phyloP scores from a whole-genome alignment of 257 asterid genomes.

The Pogostemon cablin region DNA sequence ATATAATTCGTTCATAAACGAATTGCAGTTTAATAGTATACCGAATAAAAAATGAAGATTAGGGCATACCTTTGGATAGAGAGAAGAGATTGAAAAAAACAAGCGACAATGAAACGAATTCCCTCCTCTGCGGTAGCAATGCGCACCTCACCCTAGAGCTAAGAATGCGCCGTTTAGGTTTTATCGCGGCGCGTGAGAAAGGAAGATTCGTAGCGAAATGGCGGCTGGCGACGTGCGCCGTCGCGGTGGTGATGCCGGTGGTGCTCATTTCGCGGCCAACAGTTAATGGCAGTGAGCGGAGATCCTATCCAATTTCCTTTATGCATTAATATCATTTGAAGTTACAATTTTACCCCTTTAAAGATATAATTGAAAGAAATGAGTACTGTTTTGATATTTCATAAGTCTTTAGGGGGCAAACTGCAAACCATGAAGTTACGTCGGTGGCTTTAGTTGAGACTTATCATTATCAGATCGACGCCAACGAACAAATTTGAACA shows the following conservation, averaged over 20 bases:
- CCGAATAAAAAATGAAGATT: not conserved
- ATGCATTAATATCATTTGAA: not conserved
- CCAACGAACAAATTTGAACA: slow-evolving; percentile 32
- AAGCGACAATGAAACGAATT: slow-evolving; percentile 57
- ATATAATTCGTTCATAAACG: too few relatives aligned
- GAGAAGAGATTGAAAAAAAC: slow-evolving; percentile 51
- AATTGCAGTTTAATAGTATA: too few relatives aligned
- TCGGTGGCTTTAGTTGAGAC: slow-evolving; percentile 32
- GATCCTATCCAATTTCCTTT: slow-evolving; percentile 40
- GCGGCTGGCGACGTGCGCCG: slow-evolving; percentile 44
- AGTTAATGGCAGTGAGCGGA: slow-evolving; percentile 1
- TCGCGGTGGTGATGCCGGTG: slow-evolving; percentile 38
- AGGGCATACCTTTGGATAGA: slow-evolving; percentile 52
- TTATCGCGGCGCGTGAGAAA: slow-evolving; percentile 29
- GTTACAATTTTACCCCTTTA: slow-evolving; percentile 36
- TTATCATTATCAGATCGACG: slow-evolving; percentile 32
- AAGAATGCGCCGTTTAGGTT: slow-evolving; percentile 34
- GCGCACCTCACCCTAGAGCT: slow-evolving; percentile 50
- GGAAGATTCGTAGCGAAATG: slow-evolving; percentile 35
- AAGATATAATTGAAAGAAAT: not conserved
- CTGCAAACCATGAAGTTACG: slow-evolving; percentile 21
- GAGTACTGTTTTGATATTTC: not conserved
- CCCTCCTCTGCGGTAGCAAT: slow-evolving; percentile 48
- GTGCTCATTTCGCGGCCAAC: slow-evolving; percentile 46
- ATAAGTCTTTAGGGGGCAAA: slow-evolving; percentile 29